Percentiles rank a stretch among this genome's conserved stretches.
Evolutionary conservation across 768 basidiomycete genomes (phyloP).

Genomic region (Mycena metata): DNA sequence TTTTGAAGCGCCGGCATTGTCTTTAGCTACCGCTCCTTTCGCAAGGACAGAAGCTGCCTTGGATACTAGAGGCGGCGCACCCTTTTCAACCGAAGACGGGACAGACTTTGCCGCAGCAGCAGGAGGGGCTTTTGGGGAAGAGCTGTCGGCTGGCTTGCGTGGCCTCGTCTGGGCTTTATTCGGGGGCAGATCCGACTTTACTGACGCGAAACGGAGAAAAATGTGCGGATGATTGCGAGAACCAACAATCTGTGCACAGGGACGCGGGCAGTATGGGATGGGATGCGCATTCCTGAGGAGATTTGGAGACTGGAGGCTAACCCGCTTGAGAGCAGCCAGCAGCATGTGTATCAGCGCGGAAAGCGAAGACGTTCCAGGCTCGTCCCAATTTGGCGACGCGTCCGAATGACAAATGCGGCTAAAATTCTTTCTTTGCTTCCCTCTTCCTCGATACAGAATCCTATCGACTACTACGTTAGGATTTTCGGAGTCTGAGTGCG

Average conservation of each 20-base stretch:
- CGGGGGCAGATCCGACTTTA: slow-evolving; percentile 32
- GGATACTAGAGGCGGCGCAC: slow-evolving; percentile 27
- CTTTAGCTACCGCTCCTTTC: slow-evolving; percentile 12
- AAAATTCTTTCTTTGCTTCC: slow-evolving; percentile 1
- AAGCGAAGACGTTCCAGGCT: not conserved
- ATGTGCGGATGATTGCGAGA: slow-evolving; percentile 20
- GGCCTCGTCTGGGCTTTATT: slow-evolving; percentile 9
- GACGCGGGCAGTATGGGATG: slow-evolving; percentile 28
- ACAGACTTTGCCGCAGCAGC: slow-evolving; percentile 16
- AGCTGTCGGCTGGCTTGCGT: slow-evolving; percentile 1
- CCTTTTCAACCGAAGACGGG: slow-evolving; percentile 28
- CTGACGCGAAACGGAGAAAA: slow-evolving; percentile 36
- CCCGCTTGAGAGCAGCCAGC: slow-evolving; percentile 25
- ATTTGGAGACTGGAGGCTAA: slow-evolving; percentile 10
- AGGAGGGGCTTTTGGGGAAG: not conserved
- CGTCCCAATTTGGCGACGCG: slow-evolving; percentile 12
- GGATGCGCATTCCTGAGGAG: slow-evolving; percentile 7
- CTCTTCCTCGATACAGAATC: no score
- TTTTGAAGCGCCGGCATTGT: slow-evolving; percentile 6
- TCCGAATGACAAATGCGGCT: slow-evolving; percentile 11
- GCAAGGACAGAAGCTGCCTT: slow-evolving; percentile 32
- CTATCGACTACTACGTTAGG: no score
- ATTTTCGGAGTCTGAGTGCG: no score
- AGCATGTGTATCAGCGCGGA: slow-evolving; percentile 9
- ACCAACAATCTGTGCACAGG: slow-evolving; percentile 3